Evolutionary conservation across 352 stramenopile genomes (phyloP).

Genomic region (Phytophthora nicotianae): DNA sequence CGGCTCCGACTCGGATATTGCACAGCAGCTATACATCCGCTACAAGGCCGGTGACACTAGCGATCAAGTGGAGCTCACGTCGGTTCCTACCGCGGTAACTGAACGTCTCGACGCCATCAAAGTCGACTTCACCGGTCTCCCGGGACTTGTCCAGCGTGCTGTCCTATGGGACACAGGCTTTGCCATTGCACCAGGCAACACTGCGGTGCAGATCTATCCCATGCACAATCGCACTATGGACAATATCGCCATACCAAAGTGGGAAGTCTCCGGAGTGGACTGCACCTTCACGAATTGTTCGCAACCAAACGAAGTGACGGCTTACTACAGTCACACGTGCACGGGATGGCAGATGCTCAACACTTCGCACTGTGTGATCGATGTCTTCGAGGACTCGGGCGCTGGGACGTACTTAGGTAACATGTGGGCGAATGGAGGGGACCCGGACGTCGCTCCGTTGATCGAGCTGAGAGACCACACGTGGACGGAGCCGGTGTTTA

Average conservation of each 20-base stretch:
- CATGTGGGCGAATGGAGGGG: conserved; percentile 33
- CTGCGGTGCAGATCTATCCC: conserved; percentile 22
- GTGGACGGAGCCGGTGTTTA: conserved; percentile 14
- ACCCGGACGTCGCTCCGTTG: conserved; percentile 20
- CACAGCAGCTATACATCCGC: conserved; percentile 38
- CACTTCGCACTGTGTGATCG: conserved; percentile 31
- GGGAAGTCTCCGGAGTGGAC: conserved; percentile 14
- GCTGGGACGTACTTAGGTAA: conserved; percentile 19
- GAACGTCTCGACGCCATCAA: conserved; percentile 19
- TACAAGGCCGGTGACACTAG: conserved; percentile 20
- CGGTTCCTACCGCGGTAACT: conserved; percentile 15
- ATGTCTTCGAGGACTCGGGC: conserved; percentile 15
- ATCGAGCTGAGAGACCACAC: conserved; percentile 28
- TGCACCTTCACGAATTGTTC: conserved; percentile 31
- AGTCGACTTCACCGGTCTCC: conserved; percentile 25
- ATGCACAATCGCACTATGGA: conserved; percentile 28
- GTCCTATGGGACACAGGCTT: conserved; percentile 46
- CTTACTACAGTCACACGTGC: conserved; percentile 31
- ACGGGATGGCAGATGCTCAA: conserved; percentile 42
- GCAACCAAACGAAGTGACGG: conserved; percentile 16
- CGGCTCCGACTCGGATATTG: conserved; percentile 42
- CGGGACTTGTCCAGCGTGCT: conserved; percentile 34
- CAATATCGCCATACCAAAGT: conserved; percentile 22
- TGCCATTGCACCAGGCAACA: conserved; percentile 13
- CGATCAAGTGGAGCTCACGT: conserved; percentile 12